Conservation (phyloP, 2,329 filamentous ascomycete genomes). For the Fusarium phyllophilum region DNA sequence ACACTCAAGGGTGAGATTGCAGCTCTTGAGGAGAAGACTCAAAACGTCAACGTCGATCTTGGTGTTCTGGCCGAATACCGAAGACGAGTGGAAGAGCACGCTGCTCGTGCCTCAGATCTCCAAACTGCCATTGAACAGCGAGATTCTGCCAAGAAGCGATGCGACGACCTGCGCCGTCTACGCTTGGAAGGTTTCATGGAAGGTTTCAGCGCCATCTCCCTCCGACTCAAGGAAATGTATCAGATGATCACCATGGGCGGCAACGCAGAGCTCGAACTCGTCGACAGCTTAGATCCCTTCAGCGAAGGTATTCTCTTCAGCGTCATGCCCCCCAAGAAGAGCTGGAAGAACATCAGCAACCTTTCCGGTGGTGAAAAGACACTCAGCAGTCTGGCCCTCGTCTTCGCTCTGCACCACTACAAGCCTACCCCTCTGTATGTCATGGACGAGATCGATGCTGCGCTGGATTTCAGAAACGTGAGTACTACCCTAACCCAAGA, state of each 20-base stretch:
- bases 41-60: constrained; percentile 88
- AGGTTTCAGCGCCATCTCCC: constrained; percentile 92
- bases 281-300: constrained; percentile 96
- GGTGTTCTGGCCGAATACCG: constrained; percentile 90
- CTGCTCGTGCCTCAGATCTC: constrained; percentile 83
- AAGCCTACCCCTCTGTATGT: constrained; percentile 98
- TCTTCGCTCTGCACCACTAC: constrained; percentile 98
- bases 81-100: constrained; percentile 84
- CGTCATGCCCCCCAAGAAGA: constrained; percentile 99
- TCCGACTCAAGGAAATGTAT: constrained; percentile 99
- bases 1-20: constrained; percentile 71
- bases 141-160: constrained; percentile 89
- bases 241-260: constrained; percentile 99
- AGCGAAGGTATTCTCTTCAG: constrained; percentile 96
- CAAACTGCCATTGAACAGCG: constrained; percentile 79
- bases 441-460: constrained; percentile 99
- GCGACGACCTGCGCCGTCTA: constrained; percentile 89
- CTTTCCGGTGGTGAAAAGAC: constrained; percentile 98
- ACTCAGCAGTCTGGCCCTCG: constrained; percentile 87
- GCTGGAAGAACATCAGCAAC: constrained; percentile 99
- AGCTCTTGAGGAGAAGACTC: constrained; percentile 74
- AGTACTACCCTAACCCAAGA: constrained; percentile 55
- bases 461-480: constrained; percentile 96
- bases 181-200: constrained; percentile 98
- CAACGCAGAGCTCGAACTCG: constrained; percentile 95